Conservation (phyloP, 2,329 filamentous ascomycete genomes). For the Trichoderma oligosporum region DNA sequence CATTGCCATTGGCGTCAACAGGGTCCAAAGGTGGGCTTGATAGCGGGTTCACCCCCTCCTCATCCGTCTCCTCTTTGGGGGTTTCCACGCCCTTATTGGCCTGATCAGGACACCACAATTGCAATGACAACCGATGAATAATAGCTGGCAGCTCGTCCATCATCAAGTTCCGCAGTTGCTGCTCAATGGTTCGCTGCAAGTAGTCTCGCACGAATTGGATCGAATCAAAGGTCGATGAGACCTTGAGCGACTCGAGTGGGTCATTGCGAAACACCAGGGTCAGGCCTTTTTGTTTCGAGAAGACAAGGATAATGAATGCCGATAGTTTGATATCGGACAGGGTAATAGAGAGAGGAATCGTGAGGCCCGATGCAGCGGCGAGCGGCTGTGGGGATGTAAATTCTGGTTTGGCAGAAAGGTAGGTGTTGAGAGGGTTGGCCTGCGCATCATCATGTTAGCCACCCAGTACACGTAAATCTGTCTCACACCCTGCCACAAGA, state of each 20-base stretch:
- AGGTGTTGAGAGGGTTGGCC: slow-evolving; percentile 96
- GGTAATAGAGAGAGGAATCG: slow-evolving; percentile 96
- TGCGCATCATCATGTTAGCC: slow-evolving; percentile 32
- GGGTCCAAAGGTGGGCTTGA: slow-evolving; percentile 76
- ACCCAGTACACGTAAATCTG: neutral
- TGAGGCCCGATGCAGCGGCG: slow-evolving; percentile 85
- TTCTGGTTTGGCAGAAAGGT: slow-evolving; percentile 81
- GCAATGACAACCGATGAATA: slow-evolving; percentile 85
- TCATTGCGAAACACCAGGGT: slow-evolving; percentile 98
- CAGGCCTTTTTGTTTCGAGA: slow-evolving; percentile 94
- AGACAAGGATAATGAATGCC: slow-evolving; percentile 95
- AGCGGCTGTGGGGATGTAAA: slow-evolving; percentile 92
- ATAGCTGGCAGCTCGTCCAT: slow-evolving; percentile 98
- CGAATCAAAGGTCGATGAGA: slow-evolving; percentile 97
- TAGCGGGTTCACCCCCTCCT: slow-evolving; percentile 72
- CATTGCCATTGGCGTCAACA: slow-evolving; percentile 74
- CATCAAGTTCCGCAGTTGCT: slow-evolving; percentile 84
- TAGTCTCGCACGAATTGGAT: slow-evolving; percentile 98
- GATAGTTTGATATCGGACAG: slow-evolving; percentile 93
- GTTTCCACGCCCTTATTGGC: slow-evolving; percentile 45
- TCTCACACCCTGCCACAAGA: neutral
- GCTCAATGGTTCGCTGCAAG: slow-evolving; percentile 92
- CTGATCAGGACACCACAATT: slow-evolving; percentile 87
- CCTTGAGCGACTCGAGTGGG: slow-evolving; percentile 93
- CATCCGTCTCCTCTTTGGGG: slow-evolving; percentile 48